Evolutionary conservation across 2,329 filamentous ascomycete genomes (phyloP).

Genomic region (Pseudopyrenochaeta lycopersici): DNA sequence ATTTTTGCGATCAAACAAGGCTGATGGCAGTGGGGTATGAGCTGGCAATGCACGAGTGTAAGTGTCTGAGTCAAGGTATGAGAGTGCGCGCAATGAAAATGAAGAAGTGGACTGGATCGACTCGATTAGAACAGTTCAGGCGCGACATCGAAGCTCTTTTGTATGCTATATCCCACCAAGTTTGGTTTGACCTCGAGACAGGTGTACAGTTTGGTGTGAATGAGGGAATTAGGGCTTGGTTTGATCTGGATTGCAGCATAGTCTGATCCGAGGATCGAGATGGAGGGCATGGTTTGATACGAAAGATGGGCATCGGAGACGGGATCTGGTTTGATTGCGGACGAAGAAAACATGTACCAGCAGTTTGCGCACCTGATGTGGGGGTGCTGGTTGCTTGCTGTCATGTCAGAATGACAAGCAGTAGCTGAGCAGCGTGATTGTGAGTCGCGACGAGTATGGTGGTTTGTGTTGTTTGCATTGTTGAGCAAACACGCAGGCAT

Average conservation of each 20-base stretch:
- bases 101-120: conserved; percentile 12
- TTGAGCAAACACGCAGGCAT: conserved; percentile 14
- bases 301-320: not conserved
- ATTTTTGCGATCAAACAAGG: conserved; percentile 14
- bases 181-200: conserved; percentile 24
- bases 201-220: conserved; percentile 24
- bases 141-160: conserved; percentile 26
- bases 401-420: conserved; percentile 28
- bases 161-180: conserved; percentile 19
- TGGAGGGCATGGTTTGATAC: conserved; percentile 17
- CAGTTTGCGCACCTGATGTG: conserved; percentile 33
- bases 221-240: conserved; percentile 7
- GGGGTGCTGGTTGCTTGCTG: conserved; percentile 41
- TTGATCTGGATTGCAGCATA: conserved; percentile 14
- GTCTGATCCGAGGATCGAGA: not conserved
- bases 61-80: conserved; percentile 24
- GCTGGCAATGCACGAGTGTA: conserved; percentile 29
- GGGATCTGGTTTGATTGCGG: conserved; percentile 13
- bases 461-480: conserved; percentile 46
- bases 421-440: conserved; percentile 28
- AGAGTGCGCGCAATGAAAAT: conserved; percentile 1
- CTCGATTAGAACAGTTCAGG: conserved; percentile 18
- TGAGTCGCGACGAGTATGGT: not conserved
- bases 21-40: conserved; percentile 8
- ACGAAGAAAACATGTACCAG: conserved; percentile 14